Percentiles rank a stretch among this genome's conserved stretches.
Conservation (phyloP, 345 rosid species). For the Erodium maritimum region DNA sequence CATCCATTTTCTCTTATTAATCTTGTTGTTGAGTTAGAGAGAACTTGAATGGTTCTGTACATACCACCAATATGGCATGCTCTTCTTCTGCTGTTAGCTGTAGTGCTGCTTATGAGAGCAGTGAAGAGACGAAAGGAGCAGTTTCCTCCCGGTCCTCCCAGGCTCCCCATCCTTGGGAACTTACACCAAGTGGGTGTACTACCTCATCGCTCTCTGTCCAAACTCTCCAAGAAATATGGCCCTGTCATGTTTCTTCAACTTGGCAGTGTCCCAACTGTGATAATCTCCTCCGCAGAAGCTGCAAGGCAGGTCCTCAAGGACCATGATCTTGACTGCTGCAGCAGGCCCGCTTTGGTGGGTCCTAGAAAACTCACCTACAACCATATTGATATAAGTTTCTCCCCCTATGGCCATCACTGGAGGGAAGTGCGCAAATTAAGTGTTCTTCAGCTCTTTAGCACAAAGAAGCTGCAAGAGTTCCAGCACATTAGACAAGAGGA, state of each 20-base stretch:
- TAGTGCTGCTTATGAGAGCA: too few relatives aligned
- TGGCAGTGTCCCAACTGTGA: conserved; percentile 3
- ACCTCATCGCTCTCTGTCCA: conserved; percentile 5
- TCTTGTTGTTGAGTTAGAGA: too few relatives aligned
- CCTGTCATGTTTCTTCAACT: conserved; percentile 13
- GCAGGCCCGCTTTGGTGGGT: conserved; percentile 13
- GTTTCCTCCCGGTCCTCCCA: conserved; percentile 12
- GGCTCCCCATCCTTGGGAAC: conserved; percentile 11
- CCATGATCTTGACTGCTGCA: conserved; percentile 19
- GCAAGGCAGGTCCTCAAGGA: conserved; percentile 17
- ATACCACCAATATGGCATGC: too few relatives aligned
- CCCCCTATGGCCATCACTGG: conserved; percentile 24
- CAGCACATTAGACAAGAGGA: conserved; percentile 17
- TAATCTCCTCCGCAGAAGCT: conserved; percentile 12
- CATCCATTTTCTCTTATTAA: too few relatives aligned
- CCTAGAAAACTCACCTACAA: conserved; percentile 11
- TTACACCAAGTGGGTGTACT: conserved; percentile 5
- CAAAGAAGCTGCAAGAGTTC: conserved; percentile 13
- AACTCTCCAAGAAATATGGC: conserved; percentile 11
- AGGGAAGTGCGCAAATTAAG: conserved; percentile 16
- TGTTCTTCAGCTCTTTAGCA: conserved; percentile 12
- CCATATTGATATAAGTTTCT: conserved; percentile 16
- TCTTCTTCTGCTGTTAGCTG: too few relatives aligned
- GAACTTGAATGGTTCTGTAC: too few relatives aligned
- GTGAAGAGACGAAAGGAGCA: too few relatives aligned